Evolutionary conservation across 148 eudicot species (phyloP).

Genomic region (Agrostemma githago): DNA sequence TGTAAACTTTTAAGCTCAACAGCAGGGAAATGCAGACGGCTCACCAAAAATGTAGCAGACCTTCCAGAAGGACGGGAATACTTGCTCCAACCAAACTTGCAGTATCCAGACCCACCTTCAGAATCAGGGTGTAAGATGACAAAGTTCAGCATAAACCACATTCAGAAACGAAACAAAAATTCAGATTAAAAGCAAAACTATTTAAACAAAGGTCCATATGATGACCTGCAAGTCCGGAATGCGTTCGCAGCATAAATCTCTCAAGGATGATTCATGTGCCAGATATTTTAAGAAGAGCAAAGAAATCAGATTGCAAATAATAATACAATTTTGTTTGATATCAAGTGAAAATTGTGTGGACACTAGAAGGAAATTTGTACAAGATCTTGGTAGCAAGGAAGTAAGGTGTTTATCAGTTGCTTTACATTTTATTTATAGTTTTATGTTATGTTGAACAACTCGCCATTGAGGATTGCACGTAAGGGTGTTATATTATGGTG

Average conservation of each 20-base stretch:
- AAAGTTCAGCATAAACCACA: not conserved
- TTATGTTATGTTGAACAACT: not conserved
- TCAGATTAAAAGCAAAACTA: not conserved
- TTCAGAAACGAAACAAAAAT: not conserved
- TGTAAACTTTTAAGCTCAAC: not conserved
- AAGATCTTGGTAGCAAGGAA: not conserved
- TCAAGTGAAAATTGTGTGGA: not conserved
- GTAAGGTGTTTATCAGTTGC: not conserved
- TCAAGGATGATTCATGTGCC: not conserved
- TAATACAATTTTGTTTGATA: not conserved
- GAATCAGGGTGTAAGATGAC: conserved; percentile 8
- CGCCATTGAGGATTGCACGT: not conserved
- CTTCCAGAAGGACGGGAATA: conserved; percentile 62
- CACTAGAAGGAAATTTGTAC: not conserved
- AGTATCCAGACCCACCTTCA: conserved; percentile 88
- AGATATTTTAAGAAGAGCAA: not conserved
- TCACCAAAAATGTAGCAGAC: conserved; percentile 79
- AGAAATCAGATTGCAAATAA: not conserved
- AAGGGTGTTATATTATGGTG: not conserved
- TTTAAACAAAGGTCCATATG: not conserved
- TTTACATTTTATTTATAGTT: not conserved
- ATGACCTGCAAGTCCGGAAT: not conserved
- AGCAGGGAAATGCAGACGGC: conserved; percentile 15
- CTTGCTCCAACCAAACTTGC: conserved; percentile 97
- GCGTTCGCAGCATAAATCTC: not conserved